Evolutionary conservation across 352 stramenopile species (phyloP), one percentile per base, ranked within the genome.

Genomic region (Phytophthora pluvialis): DNA sequence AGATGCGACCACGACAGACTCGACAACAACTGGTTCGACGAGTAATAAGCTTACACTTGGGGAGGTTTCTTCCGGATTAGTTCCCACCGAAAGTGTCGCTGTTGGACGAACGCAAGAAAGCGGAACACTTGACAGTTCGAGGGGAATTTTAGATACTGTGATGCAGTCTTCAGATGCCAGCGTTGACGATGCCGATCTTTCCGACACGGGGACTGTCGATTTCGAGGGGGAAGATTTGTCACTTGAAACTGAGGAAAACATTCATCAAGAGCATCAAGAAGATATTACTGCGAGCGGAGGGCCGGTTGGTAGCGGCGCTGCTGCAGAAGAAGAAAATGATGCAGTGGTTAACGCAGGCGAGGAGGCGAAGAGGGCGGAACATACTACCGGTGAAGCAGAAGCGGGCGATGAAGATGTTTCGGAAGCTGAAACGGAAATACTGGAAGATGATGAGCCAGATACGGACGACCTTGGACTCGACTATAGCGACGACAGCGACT

Each of bases 381-480:
- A 28, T 5, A 16, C 18, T 36, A 32, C 7, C 6, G 36, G 3
- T 28, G 25, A 62, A 5, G 26, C 39, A 57, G 43, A 62, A 47
- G 42, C 16, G 4, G 33, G 56, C 13, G 54, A 75, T 25, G 59
- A 64, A 10, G 75, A 83, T 64, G 33, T 73, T 18, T 83, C 70
- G 31, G 77, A 78, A 29, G 55, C 69, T 54, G 74, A 70, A 56
- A 79, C 72, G 29, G 63, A 77, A 49, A 67, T 80, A 26, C 21
- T 82, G 31, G 70, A 81, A 36, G 70, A 75, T 18, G 61, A 74
- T 38, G 67, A 73, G 35, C 16, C 42, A 9, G 55, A 47, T 33
- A 72, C 71, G 21, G 67, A 81, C 32, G 60, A 80, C 55, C 67
- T 83, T 11, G 71, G 62, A 33, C 66, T 77, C 3, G 50, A 83